Evolutionary conservation across 345 rosid genomes (phyloP), one percentile per base, ranked within the genome.

Genomic region (Moricandia moricandioides): DNA sequence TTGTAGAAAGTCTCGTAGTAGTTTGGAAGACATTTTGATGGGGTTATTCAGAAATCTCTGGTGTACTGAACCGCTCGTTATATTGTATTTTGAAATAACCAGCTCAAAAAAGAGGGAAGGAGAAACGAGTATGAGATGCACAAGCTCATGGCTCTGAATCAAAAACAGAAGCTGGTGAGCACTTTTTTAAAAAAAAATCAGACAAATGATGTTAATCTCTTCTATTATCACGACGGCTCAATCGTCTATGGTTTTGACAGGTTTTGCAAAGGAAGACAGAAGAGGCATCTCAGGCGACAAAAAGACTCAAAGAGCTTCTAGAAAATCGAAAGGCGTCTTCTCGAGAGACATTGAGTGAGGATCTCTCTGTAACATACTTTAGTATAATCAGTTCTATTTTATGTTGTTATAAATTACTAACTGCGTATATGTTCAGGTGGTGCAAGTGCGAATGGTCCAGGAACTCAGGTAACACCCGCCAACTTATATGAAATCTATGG

Each of bases 101-200:
- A 95, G 98, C 96, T 95, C 65, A 95, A 89, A 87, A 95, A 95
- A 83, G 99, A 92, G 82, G 99, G 98, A 70, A 85, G 98, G 76
- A 88, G 96, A 78, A 95, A 92, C 55, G 96, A 91, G 82, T 92
- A 87, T 52, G 99, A 95, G 91, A 88, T 92, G 98, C 99, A 95
- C 81, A 95, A 92, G 78, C 84, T 95, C 59, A 73, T 90, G 85
- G 93, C 99, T 76, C 80, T 95, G 81, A 95, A 95, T 84, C 98
- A 92, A 75, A 87, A 91, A 77, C 99, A 95, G 79, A 95, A 95
- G 77, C 86, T 90, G 98, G 99, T 95, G 84, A 82, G 66, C 31
- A 77, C 63, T 37, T 72, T 24, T 29, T 67, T 57, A 27, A 31
- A 67, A 31, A 67, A 65, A 66, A 27, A 35, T 33, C 58, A 78